phyloP scores from a whole-genome alignment of 164 flowering plant genomes.

The Magnolia officinalis region DNA sequence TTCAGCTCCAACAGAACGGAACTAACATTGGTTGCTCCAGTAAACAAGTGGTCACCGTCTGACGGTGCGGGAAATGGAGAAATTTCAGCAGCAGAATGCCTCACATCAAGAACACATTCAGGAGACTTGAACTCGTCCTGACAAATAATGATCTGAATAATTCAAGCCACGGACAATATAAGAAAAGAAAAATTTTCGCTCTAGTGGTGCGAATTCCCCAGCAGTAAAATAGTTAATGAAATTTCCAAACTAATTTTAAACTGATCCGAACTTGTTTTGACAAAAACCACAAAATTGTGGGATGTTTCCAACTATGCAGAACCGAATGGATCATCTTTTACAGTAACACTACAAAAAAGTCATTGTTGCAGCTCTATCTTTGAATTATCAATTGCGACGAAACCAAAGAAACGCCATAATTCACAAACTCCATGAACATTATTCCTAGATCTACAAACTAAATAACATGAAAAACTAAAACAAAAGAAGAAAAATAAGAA shows the following conservation, averaged over 20 bases:
- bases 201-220: no score
- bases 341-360: background rate
- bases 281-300: background rate
- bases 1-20: constrained; percentile 6
- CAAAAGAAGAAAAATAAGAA: background rate
- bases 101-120: constrained; percentile 5
- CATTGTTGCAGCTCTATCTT: background rate
- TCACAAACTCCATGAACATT: background rate
- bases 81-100: constrained; percentile 5
- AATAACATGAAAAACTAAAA: background rate
- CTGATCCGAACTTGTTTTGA: background rate
- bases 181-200: background rate
- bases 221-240: background rate
- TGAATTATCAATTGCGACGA: background rate
- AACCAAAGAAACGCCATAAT: background rate
- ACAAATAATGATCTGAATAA: background rate
- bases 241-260: no score
- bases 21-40: background rate
- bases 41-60: background rate
- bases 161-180: background rate
- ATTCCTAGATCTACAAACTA: background rate
- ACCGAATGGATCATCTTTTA: background rate
- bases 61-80: background rate
- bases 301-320: background rate
- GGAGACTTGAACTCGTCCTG: background rate